phyloP scores from a whole-genome alignment of 225 moss, liverwort and hornwort genomes.

The Pseudisothecium myosuroides region DNA sequence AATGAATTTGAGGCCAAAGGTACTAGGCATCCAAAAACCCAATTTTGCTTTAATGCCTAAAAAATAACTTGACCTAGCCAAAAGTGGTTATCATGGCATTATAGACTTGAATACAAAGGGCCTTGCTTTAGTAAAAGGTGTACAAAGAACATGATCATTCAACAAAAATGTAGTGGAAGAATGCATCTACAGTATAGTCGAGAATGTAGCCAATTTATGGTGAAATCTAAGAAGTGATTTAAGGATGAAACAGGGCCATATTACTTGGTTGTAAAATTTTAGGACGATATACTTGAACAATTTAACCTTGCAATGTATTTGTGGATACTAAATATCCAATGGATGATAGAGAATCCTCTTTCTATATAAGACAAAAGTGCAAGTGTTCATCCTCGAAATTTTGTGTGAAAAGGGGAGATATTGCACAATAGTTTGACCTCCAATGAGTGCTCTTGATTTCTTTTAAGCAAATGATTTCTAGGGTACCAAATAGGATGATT shows the following conservation, averaged over 20 bases:
- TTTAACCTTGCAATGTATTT: accelerated
- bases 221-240: not conserved
- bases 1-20: too few relatives aligned
- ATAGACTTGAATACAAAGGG: not conserved
- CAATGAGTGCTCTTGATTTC: not conserved
- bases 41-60: too few relatives aligned
- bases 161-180: not conserved
- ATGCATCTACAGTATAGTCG: not conserved
- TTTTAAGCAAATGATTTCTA: not conserved
- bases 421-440: not conserved
- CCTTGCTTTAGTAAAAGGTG: not conserved
- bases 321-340: accelerated
- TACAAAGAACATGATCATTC: not conserved
- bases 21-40: too few relatives aligned
- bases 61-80: not conserved
- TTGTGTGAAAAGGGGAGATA: not conserved
- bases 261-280: not conserved
- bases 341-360: not conserved
- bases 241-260: accelerated
- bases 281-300: not conserved
- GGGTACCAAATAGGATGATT: accelerated
- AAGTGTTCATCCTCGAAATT: not conserved
- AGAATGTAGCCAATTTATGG: not conserved
- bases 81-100: not conserved
- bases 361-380: not conserved